Evolutionary conservation across 495 filamentous ascomycete genomes (phyloP).

Genomic region (Podospora pseudocomata): DNA sequence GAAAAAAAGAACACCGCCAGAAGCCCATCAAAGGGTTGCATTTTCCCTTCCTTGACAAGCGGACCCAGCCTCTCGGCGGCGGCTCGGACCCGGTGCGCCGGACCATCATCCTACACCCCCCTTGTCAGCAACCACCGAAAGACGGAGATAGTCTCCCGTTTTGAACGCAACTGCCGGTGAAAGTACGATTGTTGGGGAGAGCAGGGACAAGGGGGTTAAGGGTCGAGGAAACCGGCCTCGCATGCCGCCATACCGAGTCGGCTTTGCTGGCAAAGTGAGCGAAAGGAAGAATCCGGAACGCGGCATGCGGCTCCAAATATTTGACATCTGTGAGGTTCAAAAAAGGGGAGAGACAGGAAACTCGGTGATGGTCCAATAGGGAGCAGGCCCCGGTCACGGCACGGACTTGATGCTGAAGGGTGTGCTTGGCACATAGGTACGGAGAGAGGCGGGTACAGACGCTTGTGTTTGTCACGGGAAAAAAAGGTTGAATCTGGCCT

Average conservation of each 20-base stretch:
- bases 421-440: background rate
- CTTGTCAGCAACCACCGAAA: background rate
- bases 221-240: background rate
- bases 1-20: background rate
- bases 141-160: background rate
- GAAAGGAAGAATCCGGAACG: background rate
- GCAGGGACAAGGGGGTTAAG: background rate
- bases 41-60: background rate
- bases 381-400: background rate
- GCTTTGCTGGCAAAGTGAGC: background rate
- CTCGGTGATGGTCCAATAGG: background rate
- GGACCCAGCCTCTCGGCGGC: background rate
- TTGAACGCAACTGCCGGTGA: background rate
- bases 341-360: background rate
- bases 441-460: too few relatives aligned
- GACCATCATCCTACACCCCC: background rate
- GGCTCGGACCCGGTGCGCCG: slow-evolving; percentile 4
- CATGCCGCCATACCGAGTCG: background rate
- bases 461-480: background rate
- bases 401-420: background rate
- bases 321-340: background rate
- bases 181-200: background rate
- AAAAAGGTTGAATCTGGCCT: background rate
- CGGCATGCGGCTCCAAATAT: background rate
- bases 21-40: background rate